These are phyloP conservation scores for Odonthalia washingtoniensis DNA, from an alignment of 31 red algal species.

Conservation along the genomic window DNA sequence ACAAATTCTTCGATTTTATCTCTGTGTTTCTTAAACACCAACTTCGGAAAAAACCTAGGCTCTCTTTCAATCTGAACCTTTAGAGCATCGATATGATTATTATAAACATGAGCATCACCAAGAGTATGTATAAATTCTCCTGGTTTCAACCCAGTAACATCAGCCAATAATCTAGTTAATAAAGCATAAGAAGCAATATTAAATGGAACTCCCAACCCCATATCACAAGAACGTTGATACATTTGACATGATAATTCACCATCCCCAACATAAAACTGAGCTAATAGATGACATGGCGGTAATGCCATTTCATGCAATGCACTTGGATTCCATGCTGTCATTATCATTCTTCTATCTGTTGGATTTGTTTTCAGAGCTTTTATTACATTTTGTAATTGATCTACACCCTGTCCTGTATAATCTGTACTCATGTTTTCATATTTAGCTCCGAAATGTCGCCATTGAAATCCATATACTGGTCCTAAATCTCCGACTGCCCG, in stretches of 20 bases:
- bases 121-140: constrained; percentile 94
- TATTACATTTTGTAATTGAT: constrained; percentile 84
- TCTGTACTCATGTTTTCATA: constrained; percentile 81
- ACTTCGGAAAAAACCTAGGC: constrained; percentile 82
- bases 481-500: constrained; percentile 94
- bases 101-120: constrained; percentile 98
- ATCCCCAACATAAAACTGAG: constrained; percentile 97
- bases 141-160: constrained; percentile 78
- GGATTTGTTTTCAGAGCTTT: constrained; percentile 82
- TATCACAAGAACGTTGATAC: constrained; percentile 97
- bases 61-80: constrained; percentile 73
- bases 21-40: constrained; percentile 54
- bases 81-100: constrained; percentile 91
- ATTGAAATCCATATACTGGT: constrained; percentile 99
- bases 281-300: constrained; percentile 96
- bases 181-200: constrained; percentile 98
- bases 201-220: constrained; percentile 98
- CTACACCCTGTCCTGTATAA: constrained; percentile 87
- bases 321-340: constrained; percentile 95
- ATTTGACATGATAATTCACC: constrained; percentile 96
- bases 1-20: constrained; percentile 86
- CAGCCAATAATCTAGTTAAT: constrained; percentile 91
- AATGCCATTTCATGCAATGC: constrained; percentile 89
- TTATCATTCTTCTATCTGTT: constrained; percentile 86
- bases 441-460: constrained; percentile 98